These are phyloP conservation scores for Calonectria pseudoturangicola DNA, from an alignment of 2,329 filamentous ascomycete genomes.

Conservation along the genomic window DNA sequence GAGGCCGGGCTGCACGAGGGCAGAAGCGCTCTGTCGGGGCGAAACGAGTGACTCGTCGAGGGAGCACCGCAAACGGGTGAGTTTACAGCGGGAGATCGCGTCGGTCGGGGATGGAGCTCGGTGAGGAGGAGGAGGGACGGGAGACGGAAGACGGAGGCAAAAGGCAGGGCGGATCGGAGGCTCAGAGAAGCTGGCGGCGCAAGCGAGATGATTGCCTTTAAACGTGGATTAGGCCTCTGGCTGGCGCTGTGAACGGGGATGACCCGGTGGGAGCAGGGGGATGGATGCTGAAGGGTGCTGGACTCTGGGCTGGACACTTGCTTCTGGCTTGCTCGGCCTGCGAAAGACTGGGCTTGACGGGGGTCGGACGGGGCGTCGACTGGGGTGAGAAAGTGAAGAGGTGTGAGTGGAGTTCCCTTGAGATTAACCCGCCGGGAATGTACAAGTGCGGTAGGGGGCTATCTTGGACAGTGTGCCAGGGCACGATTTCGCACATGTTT, in stretches of 20 bases:
- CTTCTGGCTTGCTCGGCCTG: conserved; percentile 44
- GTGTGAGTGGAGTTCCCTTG: conserved; percentile 65
- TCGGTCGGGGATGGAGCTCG: conserved; percentile 56
- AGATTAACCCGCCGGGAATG: conserved; percentile 64
- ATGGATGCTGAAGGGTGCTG: conserved; percentile 44
- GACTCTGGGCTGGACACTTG: conserved; percentile 36
- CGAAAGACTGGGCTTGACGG: conserved; percentile 48
- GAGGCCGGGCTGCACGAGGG: conserved; percentile 24
- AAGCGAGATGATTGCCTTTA: conserved; percentile 72
- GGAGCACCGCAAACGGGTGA: conserved; percentile 45
- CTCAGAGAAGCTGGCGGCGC: conserved; percentile 67
- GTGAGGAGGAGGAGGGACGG: conserved; percentile 54
- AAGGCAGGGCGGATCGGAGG: conserved; percentile 64
- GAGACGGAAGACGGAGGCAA: conserved; percentile 49
- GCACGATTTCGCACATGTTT: conserved; percentile 9
- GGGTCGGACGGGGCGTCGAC: conserved; percentile 45
- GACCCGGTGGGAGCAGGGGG: conserved; percentile 53
- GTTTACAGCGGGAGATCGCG: conserved; percentile 51
- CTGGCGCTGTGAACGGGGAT: conserved; percentile 58
- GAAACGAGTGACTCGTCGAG: conserved; percentile 45
- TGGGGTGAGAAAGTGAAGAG: conserved; percentile 55
- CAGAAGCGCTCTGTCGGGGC: conserved; percentile 34
- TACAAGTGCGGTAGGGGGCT: conserved; percentile 54
- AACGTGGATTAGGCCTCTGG: conserved; percentile 62
- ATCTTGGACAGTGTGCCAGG: conserved; percentile 45